Evolutionary conservation across 805 yeast genomes (phyloP).

Genomic region (Ogataea glucozyma): DNA sequence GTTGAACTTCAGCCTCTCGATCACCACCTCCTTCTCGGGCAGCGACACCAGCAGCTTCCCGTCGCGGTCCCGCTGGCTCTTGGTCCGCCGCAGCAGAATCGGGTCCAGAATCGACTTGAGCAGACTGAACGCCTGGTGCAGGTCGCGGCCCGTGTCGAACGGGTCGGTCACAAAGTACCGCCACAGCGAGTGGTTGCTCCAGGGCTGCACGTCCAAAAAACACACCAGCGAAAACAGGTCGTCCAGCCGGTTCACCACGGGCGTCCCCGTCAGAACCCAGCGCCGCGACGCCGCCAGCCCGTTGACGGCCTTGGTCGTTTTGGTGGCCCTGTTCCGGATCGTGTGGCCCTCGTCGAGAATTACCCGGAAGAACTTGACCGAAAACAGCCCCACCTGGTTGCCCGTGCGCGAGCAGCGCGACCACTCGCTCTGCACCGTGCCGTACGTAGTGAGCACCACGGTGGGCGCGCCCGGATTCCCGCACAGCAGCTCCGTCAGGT

Average conservation of each 20-base stretch:
- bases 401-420: conserved; percentile 41
- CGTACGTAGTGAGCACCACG: conserved; percentile 82
- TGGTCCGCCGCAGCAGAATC: conserved; percentile 78
- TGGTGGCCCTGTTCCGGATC: conserved; percentile 75
- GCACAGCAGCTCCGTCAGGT: conserved; percentile 50
- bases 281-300: conserved; percentile 62
- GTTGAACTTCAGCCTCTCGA: conserved; percentile 67
- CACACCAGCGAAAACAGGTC: conserved; percentile 78
- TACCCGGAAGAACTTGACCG: conserved; percentile 72
- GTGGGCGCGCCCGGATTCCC: conserved; percentile 51
- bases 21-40: conserved; percentile 72
- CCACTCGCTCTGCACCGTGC: conserved; percentile 80
- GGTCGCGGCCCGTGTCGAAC: conserved; percentile 65
- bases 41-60: conserved; percentile 75
- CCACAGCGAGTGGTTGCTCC: conserved; percentile 87
- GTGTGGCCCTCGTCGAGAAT: conserved; percentile 86
- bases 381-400: conserved; percentile 56
- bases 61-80: conserved; percentile 71
- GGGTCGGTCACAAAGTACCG: conserved; percentile 81
- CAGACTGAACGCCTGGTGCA: conserved; percentile 73
- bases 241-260: conserved; percentile 84
- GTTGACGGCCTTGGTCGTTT: conserved; percentile 76
- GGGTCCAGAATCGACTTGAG: conserved; percentile 88
- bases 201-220: conserved; percentile 80
- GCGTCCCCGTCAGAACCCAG: conserved; percentile 93